Base-by-base conservation (phyloP, 1,139 yeast genomes). In the Lizanozyma gosingica region DNA sequence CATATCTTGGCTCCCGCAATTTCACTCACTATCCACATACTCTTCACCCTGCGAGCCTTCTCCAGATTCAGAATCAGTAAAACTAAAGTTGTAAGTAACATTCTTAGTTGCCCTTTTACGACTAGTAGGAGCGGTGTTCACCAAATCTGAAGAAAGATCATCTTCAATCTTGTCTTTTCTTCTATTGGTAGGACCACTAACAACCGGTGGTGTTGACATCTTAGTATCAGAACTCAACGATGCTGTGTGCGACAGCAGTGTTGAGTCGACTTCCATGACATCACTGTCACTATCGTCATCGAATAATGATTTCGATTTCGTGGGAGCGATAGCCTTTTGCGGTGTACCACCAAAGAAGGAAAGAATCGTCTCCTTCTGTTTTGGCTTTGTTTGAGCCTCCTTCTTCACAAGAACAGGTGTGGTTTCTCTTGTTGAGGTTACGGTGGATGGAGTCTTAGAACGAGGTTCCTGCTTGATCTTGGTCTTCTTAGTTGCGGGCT, bases 361-460 rank as follows among this genome's bases (percentile, higher is more conserved):
- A 34, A 34, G 36, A 34, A 34, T 14, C 4, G 14, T 14, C 4
- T 9, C 36, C 9, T 14, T n/a, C 14, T 34, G 14, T 15, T 34
- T 17, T 18, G 17, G 17, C 17, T 34, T 34, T 14, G 18, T 4
- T 34, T 34, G 11, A 22, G 29, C 6, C 11, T 22, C 29, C 29
- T 6, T 22, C 29, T 34, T 34, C 17, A 15, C 17, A 4, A 4
- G 14, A 15, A 4, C 36, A 11, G 17, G 15, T 4, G 17, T 34
- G 14, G 11, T 14, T n/a, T 15, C 15, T 14, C 15, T 35, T 18
- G 22, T 32, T 27, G 17, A 18, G 18, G 39, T 35, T 17, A 36
- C 42, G 15, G 40, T 34, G 32, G 37, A 43, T 35, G 35, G 47
- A 37, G 35, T 41, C 37, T 38, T 48, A 44, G 40, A 40, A 38